Conservation (phyloP, 73 alveolate genomes). For the Diophrys appendiculata region DNA sequence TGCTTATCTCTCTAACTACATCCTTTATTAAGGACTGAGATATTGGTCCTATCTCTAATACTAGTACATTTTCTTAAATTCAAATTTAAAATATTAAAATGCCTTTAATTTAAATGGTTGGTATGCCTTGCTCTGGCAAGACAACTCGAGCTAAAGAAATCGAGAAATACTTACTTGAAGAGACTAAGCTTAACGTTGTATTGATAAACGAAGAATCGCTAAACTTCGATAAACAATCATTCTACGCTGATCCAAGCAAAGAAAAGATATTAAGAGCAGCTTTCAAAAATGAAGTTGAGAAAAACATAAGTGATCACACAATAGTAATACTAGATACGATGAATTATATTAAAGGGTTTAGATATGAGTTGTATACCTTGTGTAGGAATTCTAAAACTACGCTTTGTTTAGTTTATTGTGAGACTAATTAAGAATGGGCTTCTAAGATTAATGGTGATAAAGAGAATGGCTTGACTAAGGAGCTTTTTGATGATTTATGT, state of each 20-base stretch:
- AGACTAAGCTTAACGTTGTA: constrained; percentile 55
- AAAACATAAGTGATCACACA: constrained; percentile 72
- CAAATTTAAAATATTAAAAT: no score
- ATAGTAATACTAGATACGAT: constrained; percentile 91
- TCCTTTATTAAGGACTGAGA: no score
- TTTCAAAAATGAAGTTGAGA: constrained; percentile 92
- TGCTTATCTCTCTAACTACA: no score
- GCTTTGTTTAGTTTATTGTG: constrained; percentile 77
- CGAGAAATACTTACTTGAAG: constrained; percentile 75
- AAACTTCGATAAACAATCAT: constrained; percentile 65
- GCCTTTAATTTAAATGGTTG: constrained; percentile 94
- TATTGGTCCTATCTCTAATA: no score
- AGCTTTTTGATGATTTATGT: constrained; percentile 74
- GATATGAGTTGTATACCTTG: constrained; percentile 93
- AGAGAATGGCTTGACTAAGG: constrained; percentile 43
- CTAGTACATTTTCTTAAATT: no score
- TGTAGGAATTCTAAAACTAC: constrained; percentile 90
- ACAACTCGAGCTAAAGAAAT: constrained; percentile 82
- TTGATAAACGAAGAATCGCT: constrained; percentile 88
- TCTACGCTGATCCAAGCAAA: constrained; percentile 62
- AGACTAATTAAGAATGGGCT: constrained; percentile 72
- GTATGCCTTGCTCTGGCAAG: constrained; percentile 96
- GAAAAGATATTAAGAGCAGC: constrained; percentile 90
- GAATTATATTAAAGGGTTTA: constrained; percentile 95
- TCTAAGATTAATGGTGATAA: constrained; percentile 32